These are phyloP conservation scores for Aegle marmelos DNA, from an alignment of 345 rosid genomes.

Conservation along the genomic window DNA sequence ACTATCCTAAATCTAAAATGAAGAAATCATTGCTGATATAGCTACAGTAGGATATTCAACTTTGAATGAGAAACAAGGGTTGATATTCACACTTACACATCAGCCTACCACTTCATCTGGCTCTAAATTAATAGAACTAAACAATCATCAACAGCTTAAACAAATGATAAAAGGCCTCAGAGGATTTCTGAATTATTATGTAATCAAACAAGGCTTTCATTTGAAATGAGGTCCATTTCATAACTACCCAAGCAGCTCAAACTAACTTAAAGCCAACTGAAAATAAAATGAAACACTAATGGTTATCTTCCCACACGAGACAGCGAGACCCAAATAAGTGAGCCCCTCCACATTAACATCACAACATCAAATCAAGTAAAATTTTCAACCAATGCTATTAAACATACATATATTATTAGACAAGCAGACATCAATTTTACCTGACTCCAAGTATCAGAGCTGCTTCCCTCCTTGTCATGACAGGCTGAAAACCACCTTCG, in stretches of 20 bases:
- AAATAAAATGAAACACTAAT: too few relatives aligned
- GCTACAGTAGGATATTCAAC: background rate
- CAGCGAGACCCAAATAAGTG: background rate
- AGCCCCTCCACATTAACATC: background rate
- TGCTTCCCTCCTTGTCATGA: conserved; percentile 79
- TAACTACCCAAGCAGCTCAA: background rate
- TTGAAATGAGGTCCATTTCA: background rate
- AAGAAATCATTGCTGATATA: background rate
- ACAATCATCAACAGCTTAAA: background rate
- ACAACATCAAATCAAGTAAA: background rate
- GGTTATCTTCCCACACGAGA: background rate
- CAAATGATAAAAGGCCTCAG: background rate
- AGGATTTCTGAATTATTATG: background rate
- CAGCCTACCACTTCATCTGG: background rate
- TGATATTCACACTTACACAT: background rate
- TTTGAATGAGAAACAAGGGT: background rate
- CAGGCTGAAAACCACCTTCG: conserved; percentile 79
- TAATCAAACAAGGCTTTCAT: background rate
- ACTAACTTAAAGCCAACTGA: background rate
- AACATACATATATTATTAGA: background rate
- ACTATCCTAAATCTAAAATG: background rate
- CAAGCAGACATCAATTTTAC: conserved; percentile 23
- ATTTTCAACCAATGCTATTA: background rate
- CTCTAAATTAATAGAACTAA: background rate
- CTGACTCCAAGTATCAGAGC: conserved; percentile 87